These are phyloP conservation scores for Effrenium voratum DNA, from an alignment of 73 alveolate genomes.

Conservation along the genomic window DNA sequence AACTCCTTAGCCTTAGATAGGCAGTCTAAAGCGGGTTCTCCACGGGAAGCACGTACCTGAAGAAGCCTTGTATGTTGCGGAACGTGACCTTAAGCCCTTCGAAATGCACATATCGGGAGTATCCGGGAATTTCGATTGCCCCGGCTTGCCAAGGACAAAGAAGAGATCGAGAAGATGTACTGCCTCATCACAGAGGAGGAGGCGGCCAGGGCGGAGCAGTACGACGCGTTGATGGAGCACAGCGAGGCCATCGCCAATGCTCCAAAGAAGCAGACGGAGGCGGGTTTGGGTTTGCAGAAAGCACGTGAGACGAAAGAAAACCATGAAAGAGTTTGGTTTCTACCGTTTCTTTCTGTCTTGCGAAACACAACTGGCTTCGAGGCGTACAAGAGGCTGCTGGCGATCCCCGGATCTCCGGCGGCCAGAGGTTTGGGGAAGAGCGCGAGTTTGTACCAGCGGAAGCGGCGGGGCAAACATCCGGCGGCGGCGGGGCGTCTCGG, in stretches of 20 bases:
- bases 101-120: neutral
- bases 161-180: neutral
- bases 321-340: neutral
- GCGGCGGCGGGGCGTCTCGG: too few relatives aligned
- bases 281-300: neutral
- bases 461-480: too few relatives aligned
- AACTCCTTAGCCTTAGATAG: neutral
- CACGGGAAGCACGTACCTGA: too few relatives aligned
- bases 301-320: neutral
- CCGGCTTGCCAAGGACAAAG: neutral
- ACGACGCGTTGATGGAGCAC: slow-evolving; percentile 67
- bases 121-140: neutral
- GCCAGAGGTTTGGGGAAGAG: slow-evolving; percentile 69
- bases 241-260: slow-evolving; percentile 77
- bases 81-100: neutral
- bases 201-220: slow-evolving; percentile 60
- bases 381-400: slow-evolving; percentile 81
- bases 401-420: slow-evolving; percentile 77
- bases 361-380: too few relatives aligned
- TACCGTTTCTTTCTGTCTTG: neutral
- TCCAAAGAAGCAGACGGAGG: slow-evolving; percentile 91
- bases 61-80: neutral
- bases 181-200: slow-evolving; percentile 82
- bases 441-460: slow-evolving; percentile 61
- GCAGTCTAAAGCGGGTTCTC: too few relatives aligned